phyloP scores from a whole-genome alignment of 768 basidiomycete species.

The Phlebiopsis flavidoalba region DNA sequence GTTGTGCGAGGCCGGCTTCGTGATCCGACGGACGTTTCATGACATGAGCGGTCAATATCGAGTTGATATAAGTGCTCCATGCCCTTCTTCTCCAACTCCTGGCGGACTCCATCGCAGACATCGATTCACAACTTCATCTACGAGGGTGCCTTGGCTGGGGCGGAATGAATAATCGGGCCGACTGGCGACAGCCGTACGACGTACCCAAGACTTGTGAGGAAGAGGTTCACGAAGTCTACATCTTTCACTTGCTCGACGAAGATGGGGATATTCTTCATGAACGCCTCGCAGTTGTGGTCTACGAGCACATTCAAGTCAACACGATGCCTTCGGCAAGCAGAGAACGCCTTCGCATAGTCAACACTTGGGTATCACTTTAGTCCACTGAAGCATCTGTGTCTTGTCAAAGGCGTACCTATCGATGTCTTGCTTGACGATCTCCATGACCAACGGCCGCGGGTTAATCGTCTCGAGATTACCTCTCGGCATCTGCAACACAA shows the following conservation, averaged over 20 bases:
- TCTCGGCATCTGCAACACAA: constrained; percentile 96
- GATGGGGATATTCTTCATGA: constrained; percentile 52
- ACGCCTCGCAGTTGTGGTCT: constrained; percentile 66
- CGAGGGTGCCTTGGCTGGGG: constrained; percentile 54
- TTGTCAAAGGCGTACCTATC: constrained; percentile 51
- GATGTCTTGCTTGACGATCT: constrained; percentile 73
- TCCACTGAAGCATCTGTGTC: neutral
- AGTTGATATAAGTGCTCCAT: constrained; percentile 80
- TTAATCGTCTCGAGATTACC: constrained; percentile 96
- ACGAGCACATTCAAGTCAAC: constrained; percentile 89
- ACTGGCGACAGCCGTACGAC: constrained; percentile 17
- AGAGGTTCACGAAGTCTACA: constrained; percentile 89
- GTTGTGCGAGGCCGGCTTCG: constrained; percentile 72
- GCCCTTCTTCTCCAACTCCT: constrained; percentile 66
- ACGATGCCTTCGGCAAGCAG: constrained; percentile 88
- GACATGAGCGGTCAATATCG: constrained; percentile 88
- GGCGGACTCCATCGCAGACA: constrained; percentile 77
- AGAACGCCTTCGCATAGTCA: constrained; percentile 81
- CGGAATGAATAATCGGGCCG: constrained; percentile 2
- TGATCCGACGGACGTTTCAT: constrained; percentile 90
- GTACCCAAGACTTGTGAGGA: constrained; percentile 82
- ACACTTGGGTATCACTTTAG: constrained; percentile 40
- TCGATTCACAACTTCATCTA: constrained; percentile 53
- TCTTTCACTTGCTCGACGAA: constrained; percentile 87
- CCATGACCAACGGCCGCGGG: constrained; percentile 87